Evolutionary conservation across 164 flowering plant genomes (phyloP).

Genomic region (Euptelea pleiosperma): DNA sequence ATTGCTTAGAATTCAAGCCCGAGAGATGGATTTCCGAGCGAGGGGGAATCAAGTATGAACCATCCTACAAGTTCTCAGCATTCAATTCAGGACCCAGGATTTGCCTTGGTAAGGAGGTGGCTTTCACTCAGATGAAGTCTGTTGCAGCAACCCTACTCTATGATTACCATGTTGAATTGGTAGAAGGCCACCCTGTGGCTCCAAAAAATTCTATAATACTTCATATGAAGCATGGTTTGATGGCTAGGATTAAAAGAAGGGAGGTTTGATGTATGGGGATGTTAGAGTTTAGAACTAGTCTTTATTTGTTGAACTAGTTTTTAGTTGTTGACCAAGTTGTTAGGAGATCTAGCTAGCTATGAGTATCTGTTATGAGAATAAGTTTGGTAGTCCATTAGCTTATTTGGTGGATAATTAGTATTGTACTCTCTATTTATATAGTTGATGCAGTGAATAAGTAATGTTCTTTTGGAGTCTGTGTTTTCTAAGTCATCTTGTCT

Average conservation of each 20-base stretch:
- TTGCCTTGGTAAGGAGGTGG: constrained; percentile 45
- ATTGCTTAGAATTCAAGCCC: constrained; percentile 40
- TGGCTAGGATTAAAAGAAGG: constrained; percentile 21
- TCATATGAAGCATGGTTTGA: constrained; percentile 48
- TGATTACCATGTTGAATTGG: constrained; percentile 36
- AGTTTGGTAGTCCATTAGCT: too few relatives aligned
- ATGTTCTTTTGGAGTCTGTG: too few relatives aligned
- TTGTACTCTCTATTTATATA: too few relatives aligned
- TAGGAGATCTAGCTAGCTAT: too few relatives aligned
- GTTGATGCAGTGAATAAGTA: too few relatives aligned
- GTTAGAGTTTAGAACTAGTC: too few relatives aligned
- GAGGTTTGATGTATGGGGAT: not conserved
- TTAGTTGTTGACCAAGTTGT: too few relatives aligned
- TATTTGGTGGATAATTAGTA: too few relatives aligned
- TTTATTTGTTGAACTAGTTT: too few relatives aligned
- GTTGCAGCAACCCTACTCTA: constrained; percentile 38
- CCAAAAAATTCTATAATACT: constrained; percentile 46
- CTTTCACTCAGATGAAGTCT: constrained; percentile 51
- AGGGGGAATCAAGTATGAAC: constrained; percentile 27
- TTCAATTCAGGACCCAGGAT: constrained; percentile 47
- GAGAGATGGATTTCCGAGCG: constrained; percentile 37
- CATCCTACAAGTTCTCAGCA: constrained; percentile 33
- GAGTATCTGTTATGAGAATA: too few relatives aligned
- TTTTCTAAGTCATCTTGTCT: too few relatives aligned
- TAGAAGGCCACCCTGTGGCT: constrained; percentile 39